Evolutionary conservation across 2,329 filamentous ascomycete genomes (phyloP), one percentile per base, ranked within the genome.

Genomic region (Sporothrix pallida): DNA sequence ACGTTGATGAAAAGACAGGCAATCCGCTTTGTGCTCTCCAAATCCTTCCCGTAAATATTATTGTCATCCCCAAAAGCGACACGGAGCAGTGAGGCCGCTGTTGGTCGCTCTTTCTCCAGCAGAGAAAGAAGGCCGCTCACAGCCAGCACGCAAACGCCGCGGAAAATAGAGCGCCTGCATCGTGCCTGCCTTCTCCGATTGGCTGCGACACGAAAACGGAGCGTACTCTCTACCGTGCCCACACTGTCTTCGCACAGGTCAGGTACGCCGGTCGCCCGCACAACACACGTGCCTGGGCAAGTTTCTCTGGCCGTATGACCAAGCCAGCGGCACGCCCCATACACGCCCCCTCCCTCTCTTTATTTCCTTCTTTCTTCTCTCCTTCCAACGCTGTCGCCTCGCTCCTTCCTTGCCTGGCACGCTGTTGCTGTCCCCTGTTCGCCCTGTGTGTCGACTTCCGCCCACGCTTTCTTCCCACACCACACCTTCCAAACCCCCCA

Each of bases 141-240:
- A 15, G 23, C 48, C 56, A 60, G 17, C 46, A 50, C 17, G 17
- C 68, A 70, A 42, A 46, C 71, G 60, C n/a, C 46, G 60, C 71
- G 48, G 60, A 56, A 67, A 65, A 31, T 20, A 46, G 26, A 46
- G 31, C 31, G 60, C 42, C 62, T 60, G 54, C 31, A n/a, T 31
- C 17, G 46, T 37, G 20, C 17, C 60, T 72, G 70, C 44, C 26
- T 12, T n/a, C 58, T 72, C 73, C 73, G 70, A 74, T 74, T 74
- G 73, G 73, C 54, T 48, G 46, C 10, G 20, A 65, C 63, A 72
- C 70, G 73, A 69, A 72, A 69, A 54, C 42, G 73, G 60, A 37
- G 67, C 58, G 37, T 26, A 17, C 54, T 46, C 5, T 7, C 7
- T 9, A 71, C 72, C 17, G 72, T 73, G 26, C 23, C 17, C 26